A percentile compares a stretch with the other conserved stretches of the same genome.
phyloP scores from a whole-genome alignment of 106 monocot species.

The Hemerocallis citrina region DNA sequence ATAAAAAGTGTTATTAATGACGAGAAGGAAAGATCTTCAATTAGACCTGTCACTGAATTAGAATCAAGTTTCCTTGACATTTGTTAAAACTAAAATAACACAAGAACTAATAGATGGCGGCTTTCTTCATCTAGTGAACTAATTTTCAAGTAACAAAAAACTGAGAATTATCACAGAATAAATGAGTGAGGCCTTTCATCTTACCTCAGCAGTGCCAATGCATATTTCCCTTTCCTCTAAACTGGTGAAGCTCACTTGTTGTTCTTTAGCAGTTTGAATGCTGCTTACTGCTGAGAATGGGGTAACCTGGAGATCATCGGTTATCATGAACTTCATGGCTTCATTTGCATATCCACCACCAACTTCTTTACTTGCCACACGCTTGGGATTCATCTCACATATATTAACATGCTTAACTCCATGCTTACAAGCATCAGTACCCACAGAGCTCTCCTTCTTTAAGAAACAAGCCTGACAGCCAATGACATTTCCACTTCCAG shows the following conservation, averaged over 20 bases:
- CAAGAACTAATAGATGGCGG: no score
- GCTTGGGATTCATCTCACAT: slow-evolving; percentile 12
- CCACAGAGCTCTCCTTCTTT: not conserved
- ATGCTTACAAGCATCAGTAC: not conserved
- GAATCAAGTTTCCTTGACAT: no score
- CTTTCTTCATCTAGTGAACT: no score
- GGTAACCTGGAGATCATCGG: slow-evolving; percentile 9
- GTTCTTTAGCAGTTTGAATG: not conserved
- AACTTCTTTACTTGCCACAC: not conserved
- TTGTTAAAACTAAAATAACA: no score
- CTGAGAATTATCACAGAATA: not conserved
- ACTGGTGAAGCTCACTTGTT: not conserved
- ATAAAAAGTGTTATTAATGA: not conserved
- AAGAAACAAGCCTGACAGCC: not conserved
- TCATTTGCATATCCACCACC: slow-evolving; percentile 16
- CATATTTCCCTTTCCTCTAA: not conserved
- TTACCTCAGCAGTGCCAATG: not conserved
- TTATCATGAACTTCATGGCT: slow-evolving; percentile 6
- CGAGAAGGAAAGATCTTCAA: no score
- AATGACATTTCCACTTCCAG: not conserved
- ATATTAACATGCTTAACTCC: not conserved
- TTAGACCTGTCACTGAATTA: no score
- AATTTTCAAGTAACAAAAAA: no score
- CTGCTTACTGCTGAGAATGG: slow-evolving; percentile 1
- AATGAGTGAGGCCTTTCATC: not conserved